Evolutionary conservation across 768 basidiomycete genomes (phyloP).

Genomic region (Podaxis mareebaensis): DNA sequence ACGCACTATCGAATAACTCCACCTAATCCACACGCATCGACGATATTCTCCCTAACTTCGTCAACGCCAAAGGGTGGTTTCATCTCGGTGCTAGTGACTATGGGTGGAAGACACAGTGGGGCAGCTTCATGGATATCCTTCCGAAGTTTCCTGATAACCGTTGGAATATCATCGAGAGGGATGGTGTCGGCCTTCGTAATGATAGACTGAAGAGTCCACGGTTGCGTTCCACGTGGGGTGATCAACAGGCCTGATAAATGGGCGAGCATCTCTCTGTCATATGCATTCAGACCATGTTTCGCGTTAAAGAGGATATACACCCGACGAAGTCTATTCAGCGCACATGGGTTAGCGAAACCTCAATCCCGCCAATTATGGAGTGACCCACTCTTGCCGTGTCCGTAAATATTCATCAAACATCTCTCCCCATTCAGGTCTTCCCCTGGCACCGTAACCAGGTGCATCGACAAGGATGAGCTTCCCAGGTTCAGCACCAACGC

Average conservation of each 20-base stretch:
- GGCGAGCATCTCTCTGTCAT: slow-evolving; percentile 63
- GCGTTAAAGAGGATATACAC: slow-evolving; percentile 73
- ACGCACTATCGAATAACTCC: background rate
- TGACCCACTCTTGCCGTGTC: slow-evolving; percentile 59
- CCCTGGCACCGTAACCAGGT: slow-evolving; percentile 77
- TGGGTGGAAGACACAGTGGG: slow-evolving; percentile 66
- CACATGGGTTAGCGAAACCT: slow-evolving; percentile 8
- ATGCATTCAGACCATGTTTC: slow-evolving; percentile 57
- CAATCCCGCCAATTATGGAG: slow-evolving; percentile 2
- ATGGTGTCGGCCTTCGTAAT: slow-evolving; percentile 72
- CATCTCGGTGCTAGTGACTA: slow-evolving; percentile 57
- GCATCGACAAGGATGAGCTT: slow-evolving; percentile 73
- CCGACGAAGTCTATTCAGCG: slow-evolving; percentile 55
- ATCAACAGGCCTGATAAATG: slow-evolving; percentile 47
- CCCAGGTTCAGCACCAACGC: slow-evolving; percentile 59
- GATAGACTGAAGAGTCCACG: slow-evolving; percentile 67
- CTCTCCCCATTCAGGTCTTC: slow-evolving; percentile 74
- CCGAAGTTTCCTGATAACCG: slow-evolving; percentile 42
- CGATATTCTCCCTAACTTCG: slow-evolving; percentile 55
- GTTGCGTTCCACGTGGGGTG: slow-evolving; percentile 35
- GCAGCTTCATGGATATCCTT: slow-evolving; percentile 52
- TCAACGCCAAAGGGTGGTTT: slow-evolving; percentile 56
- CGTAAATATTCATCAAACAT: slow-evolving; percentile 66
- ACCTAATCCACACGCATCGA: slow-evolving; percentile 51
- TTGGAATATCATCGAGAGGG: slow-evolving; percentile 30